Percentiles rank a stretch among this genome's conserved stretches.
phyloP scores from a whole-genome alignment of 495 filamentous ascomycete species.

The Astrocystis sublimbata region DNA sequence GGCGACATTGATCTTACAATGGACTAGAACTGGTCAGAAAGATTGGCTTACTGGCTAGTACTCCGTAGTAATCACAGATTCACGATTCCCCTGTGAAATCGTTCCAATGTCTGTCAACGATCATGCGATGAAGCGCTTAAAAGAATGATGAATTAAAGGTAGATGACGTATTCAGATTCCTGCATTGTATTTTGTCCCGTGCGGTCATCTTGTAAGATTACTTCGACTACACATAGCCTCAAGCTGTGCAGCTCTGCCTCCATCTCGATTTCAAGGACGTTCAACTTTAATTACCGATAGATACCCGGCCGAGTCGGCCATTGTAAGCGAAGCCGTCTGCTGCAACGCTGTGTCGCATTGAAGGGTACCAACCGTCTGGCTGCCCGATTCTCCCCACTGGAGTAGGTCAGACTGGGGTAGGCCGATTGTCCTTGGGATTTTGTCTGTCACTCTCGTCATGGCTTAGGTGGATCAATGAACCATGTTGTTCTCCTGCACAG shows the following conservation, averaged over 20 bases:
- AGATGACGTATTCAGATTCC: too few species aligned
- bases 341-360: neutral
- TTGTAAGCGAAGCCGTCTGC: neutral
- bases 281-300: neutral
- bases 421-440: neutral
- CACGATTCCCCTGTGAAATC: too few species aligned
- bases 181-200: too few species aligned
- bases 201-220: too few species aligned
- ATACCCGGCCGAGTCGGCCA: too few species aligned
- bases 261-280: neutral
- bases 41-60: too few species aligned
- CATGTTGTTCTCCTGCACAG: neutral
- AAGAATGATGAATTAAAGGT: too few species aligned
- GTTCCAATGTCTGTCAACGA: too few species aligned
- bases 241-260: constrained; percentile 2
- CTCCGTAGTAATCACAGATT: too few species aligned
- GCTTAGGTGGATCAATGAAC: neutral
- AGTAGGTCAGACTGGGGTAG: constrained; percentile 5
- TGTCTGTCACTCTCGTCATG: neutral
- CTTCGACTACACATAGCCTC: too few species aligned
- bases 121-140: too few species aligned
- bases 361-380: neutral
- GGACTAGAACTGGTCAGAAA: neutral
- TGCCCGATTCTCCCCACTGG: neutral
- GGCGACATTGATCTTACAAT: neutral